Base-by-base conservation (phyloP, 805 yeast species). In the Blastobotrys americana region DNA sequence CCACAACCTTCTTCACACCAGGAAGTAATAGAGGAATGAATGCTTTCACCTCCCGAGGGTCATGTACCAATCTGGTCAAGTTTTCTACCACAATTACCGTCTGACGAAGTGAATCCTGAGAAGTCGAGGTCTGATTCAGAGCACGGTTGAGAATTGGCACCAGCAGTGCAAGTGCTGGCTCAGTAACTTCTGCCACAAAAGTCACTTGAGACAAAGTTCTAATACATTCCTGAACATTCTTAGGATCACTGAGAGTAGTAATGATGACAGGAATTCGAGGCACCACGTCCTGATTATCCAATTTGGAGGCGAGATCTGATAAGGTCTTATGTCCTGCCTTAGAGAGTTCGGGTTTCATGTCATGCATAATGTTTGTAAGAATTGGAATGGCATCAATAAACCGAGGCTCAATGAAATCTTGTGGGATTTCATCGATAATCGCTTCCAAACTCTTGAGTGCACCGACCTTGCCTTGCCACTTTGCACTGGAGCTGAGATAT, bases 141-240 rank as follows among this genome's bases (percentile, higher is more conserved):
- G 97, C 90, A 63, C 89, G 86, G 61, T 80, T 88, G 58, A 90
- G 76, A 54, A 89, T 89, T 39, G 98, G 98, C 38, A 86, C 97
- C 59, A 90, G 72, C 46, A 90, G 68, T 5, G 97, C 77, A 55
- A 90, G 72, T 3, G 95, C 94, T 3, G 97, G 94, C 69, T 89
- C 97, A 13, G 97, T 93, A 51, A 90, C 98, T 70, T 93, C 98
- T 39, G 98, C 96, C 41, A 90, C 97, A 64, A 90, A 90, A 0
- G 98, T 93, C 44, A 90, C 97, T 34, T 94, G 84, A 2, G 96
- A 83, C 51, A 90, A 74, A 37, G 90, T 78, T 66, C 83, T 85
- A 64, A 90, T 85, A 66, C 96, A 88, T 48, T 77, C 82, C 46
- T 96, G 85, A 41, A 90, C 95, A 61, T 84, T 84, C 52, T 73